phyloP scores from a whole-genome alignment of 306 rosid genomes.

The Prunus kanzakura region DNA sequence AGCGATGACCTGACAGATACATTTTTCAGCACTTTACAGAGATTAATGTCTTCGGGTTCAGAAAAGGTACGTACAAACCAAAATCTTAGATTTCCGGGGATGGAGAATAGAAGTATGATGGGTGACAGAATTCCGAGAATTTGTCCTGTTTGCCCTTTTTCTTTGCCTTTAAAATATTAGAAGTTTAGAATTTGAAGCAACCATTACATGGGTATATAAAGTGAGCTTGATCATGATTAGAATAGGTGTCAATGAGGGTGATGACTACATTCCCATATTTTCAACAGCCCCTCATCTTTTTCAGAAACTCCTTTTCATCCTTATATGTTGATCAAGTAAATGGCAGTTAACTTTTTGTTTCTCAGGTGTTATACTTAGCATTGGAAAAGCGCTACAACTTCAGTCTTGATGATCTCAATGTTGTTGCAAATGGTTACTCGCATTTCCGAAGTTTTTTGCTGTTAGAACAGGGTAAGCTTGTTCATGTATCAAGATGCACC shows the following conservation, averaged over 20 bases:
- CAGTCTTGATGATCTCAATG: constrained; percentile 37
- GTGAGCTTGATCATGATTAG: not conserved
- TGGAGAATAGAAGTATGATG: not conserved
- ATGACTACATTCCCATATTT: not conserved
- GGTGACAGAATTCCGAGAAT: not conserved
- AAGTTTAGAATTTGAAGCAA: not conserved
- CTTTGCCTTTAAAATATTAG: not conserved
- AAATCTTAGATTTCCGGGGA: not conserved
- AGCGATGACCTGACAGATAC: constrained; percentile 81
- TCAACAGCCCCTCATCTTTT: not conserved
- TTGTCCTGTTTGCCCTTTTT: not conserved
- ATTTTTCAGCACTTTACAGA: constrained; percentile 59
- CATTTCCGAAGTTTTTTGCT: constrained; percentile 65
- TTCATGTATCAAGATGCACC: not conserved
- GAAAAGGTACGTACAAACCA: constrained; percentile 47
- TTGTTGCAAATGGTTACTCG: constrained; percentile 42
- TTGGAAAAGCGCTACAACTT: constrained; percentile 90
- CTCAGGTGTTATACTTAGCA: constrained; percentile 69
- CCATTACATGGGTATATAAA: not conserved
- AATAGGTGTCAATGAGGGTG: not conserved
- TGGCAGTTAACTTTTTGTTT: constrained; percentile 8
- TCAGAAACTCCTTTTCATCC: not conserved
- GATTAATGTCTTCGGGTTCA: constrained; percentile 68
- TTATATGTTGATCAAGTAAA: not conserved
- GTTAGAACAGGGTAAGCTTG: constrained; percentile 48